Percentiles rank a stretch among this genome's conserved stretches.
phyloP scores from a whole-genome alignment of 140 eudicot genomes.

The Oenanthe javanica region DNA sequence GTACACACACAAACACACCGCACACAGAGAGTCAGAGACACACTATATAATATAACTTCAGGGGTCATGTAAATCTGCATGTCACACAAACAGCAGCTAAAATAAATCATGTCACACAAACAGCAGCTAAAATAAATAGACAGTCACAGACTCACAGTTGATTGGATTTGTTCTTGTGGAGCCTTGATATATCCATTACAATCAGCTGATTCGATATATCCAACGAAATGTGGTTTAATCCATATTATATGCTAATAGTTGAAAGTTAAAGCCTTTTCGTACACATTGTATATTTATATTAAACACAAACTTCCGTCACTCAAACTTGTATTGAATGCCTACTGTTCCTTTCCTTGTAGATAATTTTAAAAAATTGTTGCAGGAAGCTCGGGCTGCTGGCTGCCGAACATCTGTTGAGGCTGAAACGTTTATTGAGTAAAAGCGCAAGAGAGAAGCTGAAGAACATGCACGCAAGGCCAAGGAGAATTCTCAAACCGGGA shows the following conservation, averaged over 20 bases:
- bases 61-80: not conserved
- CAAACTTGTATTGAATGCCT: not conserved
- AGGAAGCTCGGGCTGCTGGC: conserved; percentile 98
- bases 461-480: conserved; percentile 55
- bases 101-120: too few relatives aligned
- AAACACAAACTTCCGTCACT: not conserved
- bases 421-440: conserved; percentile 65
- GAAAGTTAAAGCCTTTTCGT: not conserved
- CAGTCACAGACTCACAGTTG: not conserved
- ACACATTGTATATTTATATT: not conserved
- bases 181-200: too few relatives aligned
- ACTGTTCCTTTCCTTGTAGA: not conserved
- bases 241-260: not conserved
- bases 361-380: conserved; percentile 6
- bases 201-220: not conserved
- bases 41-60: not conserved
- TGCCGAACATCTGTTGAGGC: conserved; percentile 77
- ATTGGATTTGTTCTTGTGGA: too few relatives aligned
- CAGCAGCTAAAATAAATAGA: not conserved
- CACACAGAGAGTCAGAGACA: not conserved
- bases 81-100: too few relatives aligned
- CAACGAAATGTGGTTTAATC: not conserved
- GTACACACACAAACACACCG: not conserved
- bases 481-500: conserved; percentile 60
- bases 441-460: conserved; percentile 74